Conservation (phyloP, 768 basidiomycete genomes). For the Agrocybe chaxingu region DNA sequence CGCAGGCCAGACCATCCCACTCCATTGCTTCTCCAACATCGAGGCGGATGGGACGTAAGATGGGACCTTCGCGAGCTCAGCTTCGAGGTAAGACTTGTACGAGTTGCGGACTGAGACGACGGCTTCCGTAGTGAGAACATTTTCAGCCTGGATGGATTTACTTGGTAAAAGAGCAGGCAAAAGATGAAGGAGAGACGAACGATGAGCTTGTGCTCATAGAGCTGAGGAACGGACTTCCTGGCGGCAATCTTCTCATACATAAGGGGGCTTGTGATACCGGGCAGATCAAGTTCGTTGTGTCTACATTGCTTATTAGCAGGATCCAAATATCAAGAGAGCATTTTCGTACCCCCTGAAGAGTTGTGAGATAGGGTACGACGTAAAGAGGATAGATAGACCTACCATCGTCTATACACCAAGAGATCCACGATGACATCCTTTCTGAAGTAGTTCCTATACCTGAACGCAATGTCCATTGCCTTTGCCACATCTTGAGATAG, state of each 20-base stretch:
- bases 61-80: slow-evolving; percentile 48
- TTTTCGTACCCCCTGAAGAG: slow-evolving; percentile 35
- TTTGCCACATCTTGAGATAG: slow-evolving; percentile 64
- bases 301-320: slow-evolving; percentile 29
- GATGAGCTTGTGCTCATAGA: slow-evolving; percentile 78
- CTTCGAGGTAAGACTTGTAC: slow-evolving; percentile 64
- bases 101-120: slow-evolving; percentile 48
- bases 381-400: slow-evolving; percentile 14
- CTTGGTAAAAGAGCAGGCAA: background rate
- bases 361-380: background rate
- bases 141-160: slow-evolving; percentile 37
- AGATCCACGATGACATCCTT: slow-evolving; percentile 87
- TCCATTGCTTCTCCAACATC: slow-evolving; percentile 73
- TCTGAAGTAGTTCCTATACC: slow-evolving; percentile 78
- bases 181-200: slow-evolving; percentile 37
- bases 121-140: slow-evolving; percentile 46
- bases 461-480: slow-evolving; percentile 86
- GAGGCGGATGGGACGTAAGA: slow-evolving; percentile 46
- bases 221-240: slow-evolving; percentile 70
- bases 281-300: slow-evolving; percentile 88
- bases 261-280: slow-evolving; percentile 80
- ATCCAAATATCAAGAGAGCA: background rate
- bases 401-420: slow-evolving; percentile 85
- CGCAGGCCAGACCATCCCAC: slow-evolving; percentile 60
- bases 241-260: slow-evolving; percentile 90